phyloP scores from a whole-genome alignment of 2,329 filamentous ascomycete genomes.

The Fusarium musae region DNA sequence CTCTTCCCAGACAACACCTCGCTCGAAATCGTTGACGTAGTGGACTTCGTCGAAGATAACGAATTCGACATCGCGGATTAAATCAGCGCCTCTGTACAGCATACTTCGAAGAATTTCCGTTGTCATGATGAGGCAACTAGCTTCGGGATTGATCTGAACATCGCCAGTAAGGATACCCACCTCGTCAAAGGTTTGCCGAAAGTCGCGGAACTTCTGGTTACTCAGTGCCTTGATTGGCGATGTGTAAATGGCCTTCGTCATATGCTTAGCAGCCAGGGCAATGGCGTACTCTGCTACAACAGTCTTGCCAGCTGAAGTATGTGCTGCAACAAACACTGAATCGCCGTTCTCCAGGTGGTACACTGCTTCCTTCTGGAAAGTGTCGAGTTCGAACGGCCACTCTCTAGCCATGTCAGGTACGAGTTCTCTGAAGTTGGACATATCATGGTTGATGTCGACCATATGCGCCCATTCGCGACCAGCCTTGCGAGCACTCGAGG shows the following conservation, averaged over 20 bases:
- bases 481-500: conserved; percentile 76
- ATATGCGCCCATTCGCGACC: conserved; percentile 97
- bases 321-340: conserved; percentile 96
- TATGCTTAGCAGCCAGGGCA: conserved; percentile 94
- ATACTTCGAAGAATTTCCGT: conserved; percentile 98
- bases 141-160: conserved; percentile 97
- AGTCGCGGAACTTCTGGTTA: conserved; percentile 98
- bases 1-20: conserved; percentile 99
- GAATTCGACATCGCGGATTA: conserved; percentile 97
- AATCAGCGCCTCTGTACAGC: conserved; percentile 94
- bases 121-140: conserved; percentile 99
- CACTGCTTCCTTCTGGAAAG: conserved; percentile 97
- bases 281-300: conserved; percentile 99
- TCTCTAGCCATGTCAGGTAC: conserved; percentile 96
- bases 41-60: conserved; percentile 99
- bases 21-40: conserved; percentile 95
- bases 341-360: conserved; percentile 97
- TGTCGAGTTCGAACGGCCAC: conserved; percentile 97
- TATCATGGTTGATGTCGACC: conserved; percentile 93
- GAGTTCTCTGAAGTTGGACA: conserved; percentile 92
- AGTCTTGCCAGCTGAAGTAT: conserved; percentile 97
- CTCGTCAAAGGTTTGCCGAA: conserved; percentile 89
- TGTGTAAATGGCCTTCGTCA: conserved; percentile 99
- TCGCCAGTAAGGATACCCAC: conserved; percentile 97
- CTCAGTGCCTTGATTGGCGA: conserved; percentile 98